These are phyloP conservation scores for Danielozyma ontarioensis DNA, from an alignment of 805 yeast species.

Conservation along the genomic window DNA sequence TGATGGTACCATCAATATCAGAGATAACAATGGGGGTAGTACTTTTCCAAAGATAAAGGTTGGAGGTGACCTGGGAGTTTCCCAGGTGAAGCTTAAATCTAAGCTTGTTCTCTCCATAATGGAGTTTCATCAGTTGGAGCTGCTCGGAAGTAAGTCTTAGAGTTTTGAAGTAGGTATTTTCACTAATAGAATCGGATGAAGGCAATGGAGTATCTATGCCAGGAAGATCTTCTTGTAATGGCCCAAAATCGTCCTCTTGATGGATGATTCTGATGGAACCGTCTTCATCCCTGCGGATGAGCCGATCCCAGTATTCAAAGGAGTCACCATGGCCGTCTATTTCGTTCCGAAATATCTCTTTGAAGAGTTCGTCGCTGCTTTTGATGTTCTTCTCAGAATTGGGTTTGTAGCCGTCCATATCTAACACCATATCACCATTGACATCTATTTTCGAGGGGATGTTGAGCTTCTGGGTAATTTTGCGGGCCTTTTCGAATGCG, in stretches of 20 bases:
- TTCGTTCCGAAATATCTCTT: conserved; percentile 71
- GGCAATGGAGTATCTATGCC: background rate
- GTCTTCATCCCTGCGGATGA: conserved; percentile 49
- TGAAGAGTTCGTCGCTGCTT: conserved; percentile 70
- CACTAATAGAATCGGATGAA: conserved; percentile 4
- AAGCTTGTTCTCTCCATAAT: conserved; percentile 74
- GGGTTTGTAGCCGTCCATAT: conserved; percentile 94
- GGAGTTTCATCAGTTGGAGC: conserved; percentile 64
- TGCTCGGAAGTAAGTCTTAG: conserved; percentile 89
- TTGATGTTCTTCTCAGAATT: conserved; percentile 67
- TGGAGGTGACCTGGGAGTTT: conserved; percentile 67
- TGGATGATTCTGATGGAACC: conserved; percentile 60
- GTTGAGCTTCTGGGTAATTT: conserved; percentile 63
- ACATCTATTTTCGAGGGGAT: conserved; percentile 85
- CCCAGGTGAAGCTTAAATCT: conserved; percentile 80
- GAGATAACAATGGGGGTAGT: conserved; percentile 89
- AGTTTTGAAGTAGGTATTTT: conserved; percentile 68
- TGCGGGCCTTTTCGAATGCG: conserved; percentile 56
- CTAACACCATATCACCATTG: conserved; percentile 85
- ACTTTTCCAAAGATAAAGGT: conserved; percentile 78
- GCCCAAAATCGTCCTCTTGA: conserved; percentile 9
- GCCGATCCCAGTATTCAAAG: conserved; percentile 30
- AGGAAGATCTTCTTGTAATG: conserved; percentile 1
- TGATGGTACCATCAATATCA: conserved; percentile 96
- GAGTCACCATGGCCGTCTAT: conserved; percentile 31